Evolutionary conservation across 106 monocot genomes (phyloP).

Genomic region (Allium fistulosum): DNA sequence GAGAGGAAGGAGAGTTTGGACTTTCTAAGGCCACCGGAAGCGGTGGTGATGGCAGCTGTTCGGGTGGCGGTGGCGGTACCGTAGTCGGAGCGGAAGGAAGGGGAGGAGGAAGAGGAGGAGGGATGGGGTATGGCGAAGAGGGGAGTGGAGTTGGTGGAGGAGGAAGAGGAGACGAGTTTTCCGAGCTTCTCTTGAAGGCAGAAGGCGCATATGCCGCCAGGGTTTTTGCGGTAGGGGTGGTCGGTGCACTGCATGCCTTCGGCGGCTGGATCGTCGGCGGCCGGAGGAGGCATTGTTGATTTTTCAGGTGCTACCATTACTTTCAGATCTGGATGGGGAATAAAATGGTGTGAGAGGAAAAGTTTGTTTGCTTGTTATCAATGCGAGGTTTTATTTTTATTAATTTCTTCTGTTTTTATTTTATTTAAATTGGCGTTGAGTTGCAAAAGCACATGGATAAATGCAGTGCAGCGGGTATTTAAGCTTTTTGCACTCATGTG

Average conservation of each 20-base stretch:
- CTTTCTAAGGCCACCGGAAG: neutral
- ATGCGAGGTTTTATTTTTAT: too few species aligned
- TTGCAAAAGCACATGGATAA: too few species aligned
- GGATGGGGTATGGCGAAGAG: slow-evolving; percentile 16
- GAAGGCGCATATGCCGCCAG: slow-evolving; percentile 70
- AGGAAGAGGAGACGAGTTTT: slow-evolving; percentile 60
- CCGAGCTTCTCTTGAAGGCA: slow-evolving; percentile 82
- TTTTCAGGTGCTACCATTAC: neutral
- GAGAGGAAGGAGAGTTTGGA: slow-evolving; percentile 11
- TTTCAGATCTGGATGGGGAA: neutral
- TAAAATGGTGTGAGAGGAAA: too few species aligned
- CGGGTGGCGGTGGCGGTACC: neutral
- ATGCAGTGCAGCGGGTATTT: too few species aligned
- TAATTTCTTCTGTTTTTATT: too few species aligned
- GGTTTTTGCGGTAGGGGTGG: slow-evolving; percentile 52
- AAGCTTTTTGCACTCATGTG: too few species aligned
- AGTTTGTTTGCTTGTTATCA: too few species aligned
- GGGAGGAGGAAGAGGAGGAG: slow-evolving; percentile 32
- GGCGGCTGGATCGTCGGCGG: neutral
- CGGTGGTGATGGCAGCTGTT: neutral
- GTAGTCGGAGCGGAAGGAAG: slow-evolving; percentile 15
- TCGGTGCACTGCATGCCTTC: slow-evolving; percentile 43
- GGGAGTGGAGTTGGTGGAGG: slow-evolving; percentile 27
- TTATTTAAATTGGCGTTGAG: too few species aligned
- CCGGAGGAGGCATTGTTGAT: neutral